Evolutionary conservation across 169 alveolate genomes (phyloP).

Genomic region (Plasmodium yoelii): DNA sequence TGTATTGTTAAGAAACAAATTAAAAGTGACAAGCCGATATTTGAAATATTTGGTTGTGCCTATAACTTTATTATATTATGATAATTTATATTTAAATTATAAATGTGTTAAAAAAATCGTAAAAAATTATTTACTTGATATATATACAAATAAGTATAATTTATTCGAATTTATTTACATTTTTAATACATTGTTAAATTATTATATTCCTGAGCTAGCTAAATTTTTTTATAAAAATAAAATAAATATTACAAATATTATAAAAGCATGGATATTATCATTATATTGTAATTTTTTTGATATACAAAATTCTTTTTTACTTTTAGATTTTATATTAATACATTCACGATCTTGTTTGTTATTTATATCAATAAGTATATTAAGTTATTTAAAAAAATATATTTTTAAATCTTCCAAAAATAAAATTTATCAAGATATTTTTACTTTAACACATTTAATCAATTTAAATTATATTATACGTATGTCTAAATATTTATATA

Average conservation of each 20-base stretch:
- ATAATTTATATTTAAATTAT: conserved; percentile 34
- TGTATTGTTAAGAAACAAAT: conserved; percentile 20
- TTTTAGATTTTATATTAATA: conserved; percentile 35
- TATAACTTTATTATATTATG: conserved; percentile 33
- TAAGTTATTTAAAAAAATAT: conserved; percentile 22
- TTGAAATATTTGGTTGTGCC: conserved; percentile 29
- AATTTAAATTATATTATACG: conserved; percentile 34
- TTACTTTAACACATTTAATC: conserved; percentile 21
- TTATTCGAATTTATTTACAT: conserved; percentile 20
- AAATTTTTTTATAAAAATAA: conserved; percentile 45
- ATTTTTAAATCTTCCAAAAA: not conserved
- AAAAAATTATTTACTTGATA: conserved; percentile 34
- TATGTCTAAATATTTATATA: conserved; percentile 11
- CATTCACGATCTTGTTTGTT: conserved; percentile 29
- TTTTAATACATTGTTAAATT: conserved; percentile 49
- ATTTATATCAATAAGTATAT: conserved; percentile 27
- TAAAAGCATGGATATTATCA: conserved; percentile 44
- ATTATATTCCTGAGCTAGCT: conserved; percentile 43
- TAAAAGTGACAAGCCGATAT: conserved; percentile 23
- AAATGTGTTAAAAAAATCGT: conserved; percentile 42
- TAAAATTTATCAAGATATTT: conserved; percentile 10
- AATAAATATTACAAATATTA: conserved; percentile 19
- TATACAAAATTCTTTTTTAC: conserved; percentile 21
- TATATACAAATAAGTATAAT: conserved; percentile 14
- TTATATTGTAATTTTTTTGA: conserved; percentile 53